These are phyloP conservation scores for Huntiella moniliformis DNA, from an alignment of 2,329 filamentous ascomycete species.

Conservation along the genomic window DNA sequence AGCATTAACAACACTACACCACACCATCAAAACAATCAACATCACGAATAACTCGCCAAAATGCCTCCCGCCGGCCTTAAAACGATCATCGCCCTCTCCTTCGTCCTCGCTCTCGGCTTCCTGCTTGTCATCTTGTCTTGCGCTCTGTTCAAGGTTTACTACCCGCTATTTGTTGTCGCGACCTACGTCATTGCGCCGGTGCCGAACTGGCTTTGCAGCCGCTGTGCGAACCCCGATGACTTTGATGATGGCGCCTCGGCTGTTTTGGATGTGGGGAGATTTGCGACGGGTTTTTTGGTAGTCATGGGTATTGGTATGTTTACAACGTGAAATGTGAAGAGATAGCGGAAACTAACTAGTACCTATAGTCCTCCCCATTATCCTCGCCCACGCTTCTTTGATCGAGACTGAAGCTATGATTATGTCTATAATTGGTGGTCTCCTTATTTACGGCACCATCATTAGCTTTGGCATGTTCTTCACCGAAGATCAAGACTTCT, in stretches of 20 bases:
- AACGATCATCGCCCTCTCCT: conserved; percentile 97
- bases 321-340: not conserved
- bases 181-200: conserved; percentile 88
- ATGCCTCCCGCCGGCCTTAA: conserved; percentile 75
- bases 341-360: not conserved
- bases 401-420: conserved; percentile 74
- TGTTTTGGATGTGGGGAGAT: conserved; percentile 81
- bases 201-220: conserved; percentile 88
- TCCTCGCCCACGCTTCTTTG: conserved; percentile 71
- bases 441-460: conserved; percentile 94
- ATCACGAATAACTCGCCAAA: not conserved
- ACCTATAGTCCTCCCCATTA: conserved; percentile 55
- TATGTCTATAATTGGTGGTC: conserved; percentile 84
- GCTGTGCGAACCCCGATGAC: conserved; percentile 82
- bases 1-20: not conserved
- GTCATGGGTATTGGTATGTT: conserved; percentile 89
- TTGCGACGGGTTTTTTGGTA: conserved; percentile 87
- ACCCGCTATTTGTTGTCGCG: conserved; percentile 83
- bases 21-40: not conserved
- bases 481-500: conserved; percentile 94
- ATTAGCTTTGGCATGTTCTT: conserved; percentile 98
- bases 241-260: conserved; percentile 72
- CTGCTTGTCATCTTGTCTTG: conserved; percentile 96
- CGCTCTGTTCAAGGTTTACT: conserved; percentile 86
- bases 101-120: conserved; percentile 96